Evolutionary conservation across 345 rosid genomes (phyloP).

Genomic region (Corchorus capsularis): DNA sequence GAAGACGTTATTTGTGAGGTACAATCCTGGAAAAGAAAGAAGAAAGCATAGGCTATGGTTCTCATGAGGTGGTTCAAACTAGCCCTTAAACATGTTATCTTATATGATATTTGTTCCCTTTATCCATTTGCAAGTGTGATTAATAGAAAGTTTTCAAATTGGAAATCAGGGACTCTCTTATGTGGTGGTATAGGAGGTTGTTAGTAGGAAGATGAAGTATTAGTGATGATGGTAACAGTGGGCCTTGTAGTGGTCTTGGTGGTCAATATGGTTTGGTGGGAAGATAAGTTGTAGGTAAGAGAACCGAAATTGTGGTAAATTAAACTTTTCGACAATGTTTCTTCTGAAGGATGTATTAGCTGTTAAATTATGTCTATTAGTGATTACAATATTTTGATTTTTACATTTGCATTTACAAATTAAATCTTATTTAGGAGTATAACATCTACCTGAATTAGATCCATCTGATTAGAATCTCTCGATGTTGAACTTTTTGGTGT

Average conservation of each 20-base stretch:
- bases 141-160: neutral
- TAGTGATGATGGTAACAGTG: neutral
- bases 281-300: neutral
- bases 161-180: neutral
- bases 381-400: neutral
- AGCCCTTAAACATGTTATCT: no score
- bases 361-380: neutral
- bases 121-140: neutral
- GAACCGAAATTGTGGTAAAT: neutral
- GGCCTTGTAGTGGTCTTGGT: neutral
- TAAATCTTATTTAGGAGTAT: neutral
- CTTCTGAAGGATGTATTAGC: neutral
- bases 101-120: neutral
- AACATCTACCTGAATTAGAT: slow-evolving; percentile 2
- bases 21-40: slow-evolving; percentile 46
- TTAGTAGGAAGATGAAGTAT: neutral
- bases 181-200: neutral
- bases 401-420: neutral
- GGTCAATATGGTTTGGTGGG: neutral
- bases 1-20: slow-evolving; percentile 34
- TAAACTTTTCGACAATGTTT: neutral
- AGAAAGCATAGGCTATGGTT: slow-evolving; percentile 37
- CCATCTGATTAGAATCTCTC: neutral
- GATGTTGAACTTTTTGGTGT: neutral
- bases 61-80: slow-evolving; percentile 40